Percentiles rank a stretch among this genome's conserved stretches.
Conservation (phyloP, 345 rosid species). For the Brassica napus region Da-Ae NC_063437.1:6161501-6162000, state of each 20-base stretch:
- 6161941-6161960: neutral
- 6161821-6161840: constrained; percentile 90
- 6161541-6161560: constrained; percentile 52
- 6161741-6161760: neutral
- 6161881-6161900: constrained; percentile 92
- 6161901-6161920: constrained; percentile 96
- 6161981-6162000: neutral
- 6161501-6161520: constrained; percentile 47
- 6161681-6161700: constrained; percentile 4
- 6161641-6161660: constrained; percentile 57
- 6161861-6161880: constrained; percentile 99
- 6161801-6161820: constrained; percentile 66
- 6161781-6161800: constrained; percentile 46
- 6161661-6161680: constrained; percentile 68
- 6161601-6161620: constrained; percentile 50
- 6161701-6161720: constrained; percentile 56
- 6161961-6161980: neutral
- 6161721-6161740: neutral
- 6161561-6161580: constrained; percentile 62
- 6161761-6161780: neutral
- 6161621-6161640: constrained; percentile 59
- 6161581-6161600: constrained; percentile 56
- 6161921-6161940: constrained; percentile 87
- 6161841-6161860: constrained; percentile 95
- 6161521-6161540: constrained; percentile 53